phyloP scores from a whole-genome alignment of 1,284 basidiomycete genomes.

The Cutaneotrichosporon dermatis region DNA sequence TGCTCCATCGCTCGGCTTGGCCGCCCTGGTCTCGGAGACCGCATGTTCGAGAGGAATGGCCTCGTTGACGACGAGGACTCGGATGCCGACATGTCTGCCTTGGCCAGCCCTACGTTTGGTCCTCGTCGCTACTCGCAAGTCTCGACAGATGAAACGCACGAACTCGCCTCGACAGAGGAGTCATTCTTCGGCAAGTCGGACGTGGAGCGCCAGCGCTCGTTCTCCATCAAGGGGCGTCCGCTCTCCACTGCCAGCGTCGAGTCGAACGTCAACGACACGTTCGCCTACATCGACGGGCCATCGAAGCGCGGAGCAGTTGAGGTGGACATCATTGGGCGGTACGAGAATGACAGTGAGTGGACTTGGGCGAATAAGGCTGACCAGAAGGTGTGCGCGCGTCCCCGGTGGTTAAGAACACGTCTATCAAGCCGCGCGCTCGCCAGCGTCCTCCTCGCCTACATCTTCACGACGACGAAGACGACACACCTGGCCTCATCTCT shows the following conservation, averaged over 20 bases:
- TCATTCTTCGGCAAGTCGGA: not conserved
- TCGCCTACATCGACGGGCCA: conserved; percentile 20
- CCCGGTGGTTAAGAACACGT: too few relatives aligned
- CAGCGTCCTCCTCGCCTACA: conserved; percentile 29
- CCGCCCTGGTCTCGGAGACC: conserved; percentile 74
- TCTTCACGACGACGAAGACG: conserved; percentile 5
- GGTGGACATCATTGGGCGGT: not conserved
- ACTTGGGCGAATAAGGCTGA: too few relatives aligned
- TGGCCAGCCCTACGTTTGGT: not conserved
- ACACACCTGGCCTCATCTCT: conserved; percentile 37
- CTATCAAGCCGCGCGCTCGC: conserved; percentile 5
- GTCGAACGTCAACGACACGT: conserved; percentile 27
- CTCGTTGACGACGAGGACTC: not conserved
- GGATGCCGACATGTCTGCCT: not conserved
- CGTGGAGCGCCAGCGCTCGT: not conserved
- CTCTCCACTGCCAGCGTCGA: conserved; percentile 52
- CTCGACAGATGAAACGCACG: conserved; percentile 13
- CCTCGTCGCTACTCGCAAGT: conserved; percentile 12
- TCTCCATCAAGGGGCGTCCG: conserved; percentile 46
- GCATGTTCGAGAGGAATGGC: conserved; percentile 74
- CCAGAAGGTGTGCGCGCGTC: too few relatives aligned
- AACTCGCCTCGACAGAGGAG: conserved; percentile 8
- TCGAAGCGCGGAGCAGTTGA: not conserved
- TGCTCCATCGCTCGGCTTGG: conserved; percentile 59
- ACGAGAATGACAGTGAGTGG: not conserved